Percentiles rank a stretch among this genome's conserved stretches.
These are phyloP conservation scores for Gentiana straminea DNA, from an alignment of 257 asterid species.

Conservation along the genomic window DNA sequence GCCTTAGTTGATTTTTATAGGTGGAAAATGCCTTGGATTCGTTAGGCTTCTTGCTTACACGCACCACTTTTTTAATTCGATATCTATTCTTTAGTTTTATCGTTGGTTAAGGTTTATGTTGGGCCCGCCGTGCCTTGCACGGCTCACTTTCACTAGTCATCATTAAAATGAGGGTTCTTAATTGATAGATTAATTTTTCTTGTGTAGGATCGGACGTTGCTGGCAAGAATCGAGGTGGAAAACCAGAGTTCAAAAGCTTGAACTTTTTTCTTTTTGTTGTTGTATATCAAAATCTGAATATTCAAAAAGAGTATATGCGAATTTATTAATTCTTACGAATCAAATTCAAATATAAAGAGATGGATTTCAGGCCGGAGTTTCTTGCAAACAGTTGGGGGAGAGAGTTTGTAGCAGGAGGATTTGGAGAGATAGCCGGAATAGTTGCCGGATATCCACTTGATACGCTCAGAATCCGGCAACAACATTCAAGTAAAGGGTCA, in stretches of 20 bases:
- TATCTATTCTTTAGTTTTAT: too few relatives aligned
- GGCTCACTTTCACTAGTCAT: too few relatives aligned
- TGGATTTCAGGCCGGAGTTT: constrained; percentile 84
- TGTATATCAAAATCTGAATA: background rate
- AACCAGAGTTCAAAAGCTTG: background rate
- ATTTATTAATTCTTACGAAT: background rate
- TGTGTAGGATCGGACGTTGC: too few relatives aligned
- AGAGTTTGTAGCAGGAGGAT: constrained; percentile 84
- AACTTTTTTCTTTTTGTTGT: background rate
- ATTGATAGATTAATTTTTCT: too few relatives aligned
- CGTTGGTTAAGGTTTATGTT: too few relatives aligned
- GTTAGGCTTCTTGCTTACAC: too few relatives aligned
- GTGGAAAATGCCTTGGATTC: too few relatives aligned
- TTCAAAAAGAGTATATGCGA: background rate
- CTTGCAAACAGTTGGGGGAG: constrained; percentile 62
- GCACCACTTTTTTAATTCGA: too few relatives aligned
- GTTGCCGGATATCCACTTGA: constrained; percentile 78
- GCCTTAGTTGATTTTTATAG: too few relatives aligned
- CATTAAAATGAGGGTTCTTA: too few relatives aligned
- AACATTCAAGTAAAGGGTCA: constrained; percentile 36
- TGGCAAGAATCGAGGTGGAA: too few relatives aligned
- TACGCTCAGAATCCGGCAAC: constrained; percentile 64
- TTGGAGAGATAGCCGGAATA: constrained; percentile 65
- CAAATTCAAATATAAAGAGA: constrained; percentile 2
- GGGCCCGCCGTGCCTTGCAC: too few relatives aligned